These are phyloP conservation scores for Podospora pseudopauciseta DNA, from an alignment of 495 filamentous ascomycete genomes.

Conservation along the genomic window DNA sequence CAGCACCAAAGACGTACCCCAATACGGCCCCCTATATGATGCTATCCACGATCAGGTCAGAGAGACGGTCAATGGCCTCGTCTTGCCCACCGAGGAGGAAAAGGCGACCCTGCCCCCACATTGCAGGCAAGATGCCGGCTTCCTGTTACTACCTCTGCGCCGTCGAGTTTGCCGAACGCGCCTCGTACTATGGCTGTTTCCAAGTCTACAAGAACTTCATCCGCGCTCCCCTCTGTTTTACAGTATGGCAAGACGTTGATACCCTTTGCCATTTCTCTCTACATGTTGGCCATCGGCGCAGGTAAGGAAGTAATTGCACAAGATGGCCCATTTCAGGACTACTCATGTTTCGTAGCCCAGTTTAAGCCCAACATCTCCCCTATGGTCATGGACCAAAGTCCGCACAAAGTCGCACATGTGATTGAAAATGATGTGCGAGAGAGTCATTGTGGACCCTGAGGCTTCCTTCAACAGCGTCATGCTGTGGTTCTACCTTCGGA, in stretches of 20 bases:
- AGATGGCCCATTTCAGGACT: too few species aligned
- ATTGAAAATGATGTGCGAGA: slow-evolving; percentile 47
- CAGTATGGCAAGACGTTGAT: slow-evolving; percentile 53
- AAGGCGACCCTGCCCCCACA: slow-evolving; percentile 49
- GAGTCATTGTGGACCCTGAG: slow-evolving; percentile 57
- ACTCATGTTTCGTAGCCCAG: slow-evolving; percentile 34
- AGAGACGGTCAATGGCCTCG: neutral
- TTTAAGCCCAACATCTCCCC: slow-evolving; percentile 69
- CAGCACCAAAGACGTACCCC: too few species aligned
- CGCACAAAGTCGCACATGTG: slow-evolving; percentile 44
- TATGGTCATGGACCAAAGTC: slow-evolving; percentile 56
- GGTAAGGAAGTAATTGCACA: slow-evolving; percentile 45
- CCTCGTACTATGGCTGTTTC: slow-evolving; percentile 56
- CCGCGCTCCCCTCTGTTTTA: slow-evolving; percentile 47
- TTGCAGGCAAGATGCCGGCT: slow-evolving; percentile 50
- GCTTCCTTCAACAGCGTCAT: slow-evolving; percentile 59
- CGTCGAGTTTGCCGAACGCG: slow-evolving; percentile 59
- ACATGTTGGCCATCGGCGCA: slow-evolving; percentile 58
- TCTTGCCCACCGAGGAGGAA: slow-evolving; percentile 54
- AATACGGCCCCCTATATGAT: too few species aligned
- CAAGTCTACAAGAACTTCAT: slow-evolving; percentile 58
- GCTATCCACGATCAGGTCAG: neutral
- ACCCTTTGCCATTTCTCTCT: slow-evolving; percentile 57
- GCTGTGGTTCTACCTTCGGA: slow-evolving; percentile 61
- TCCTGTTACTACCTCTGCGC: slow-evolving; percentile 54